Conservation (phyloP, 805 yeast species). For the Pichia membranifaciens region DNA sequence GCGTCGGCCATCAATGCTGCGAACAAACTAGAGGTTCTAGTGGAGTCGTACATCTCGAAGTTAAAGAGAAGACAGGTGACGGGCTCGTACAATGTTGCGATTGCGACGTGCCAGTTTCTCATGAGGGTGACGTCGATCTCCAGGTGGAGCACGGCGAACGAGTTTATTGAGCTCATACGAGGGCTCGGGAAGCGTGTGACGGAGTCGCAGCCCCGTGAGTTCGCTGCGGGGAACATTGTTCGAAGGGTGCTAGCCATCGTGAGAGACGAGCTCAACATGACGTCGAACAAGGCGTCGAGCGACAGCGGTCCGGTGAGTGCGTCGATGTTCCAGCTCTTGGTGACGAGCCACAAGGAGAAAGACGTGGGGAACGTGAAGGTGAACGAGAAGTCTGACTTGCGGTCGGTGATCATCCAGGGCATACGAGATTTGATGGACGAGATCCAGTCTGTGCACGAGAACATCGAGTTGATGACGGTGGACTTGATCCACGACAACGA, state of each 20-base stretch:
- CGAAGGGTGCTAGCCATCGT: conserved; percentile 82
- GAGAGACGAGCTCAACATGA: conserved; percentile 74
- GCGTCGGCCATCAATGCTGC: conserved; percentile 15
- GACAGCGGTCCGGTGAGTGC: conserved; percentile 52
- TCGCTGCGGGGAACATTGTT: conserved; percentile 84
- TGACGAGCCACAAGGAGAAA: conserved; percentile 24
- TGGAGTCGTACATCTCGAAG: conserved; percentile 34
- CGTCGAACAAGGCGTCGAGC: conserved; percentile 10
- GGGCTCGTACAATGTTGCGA: conserved; percentile 78
- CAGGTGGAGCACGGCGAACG: conserved; percentile 76
- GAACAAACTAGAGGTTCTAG: conserved; percentile 26
- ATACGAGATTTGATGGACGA: conserved; percentile 91
- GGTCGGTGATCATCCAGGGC: conserved; percentile 85
- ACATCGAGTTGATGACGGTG: conserved; percentile 82
- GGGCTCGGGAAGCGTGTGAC: conserved; percentile 64
- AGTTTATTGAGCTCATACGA: conserved; percentile 66
- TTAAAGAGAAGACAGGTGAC: conserved; percentile 79
- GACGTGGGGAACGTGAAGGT: conserved; percentile 16
- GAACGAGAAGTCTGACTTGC: conserved; percentile 47
- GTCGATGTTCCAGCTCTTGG: conserved; percentile 80
- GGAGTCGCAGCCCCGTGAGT: conserved; percentile 83
- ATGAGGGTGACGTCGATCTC: conserved; percentile 86
- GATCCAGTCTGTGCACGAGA: conserved; percentile 81
- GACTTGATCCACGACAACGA: conserved; percentile 94
- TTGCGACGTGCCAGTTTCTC: conserved; percentile 79